phyloP scores from a whole-genome alignment of 2,329 filamentous ascomycete genomes.

The Botrytis cinerea region DNA sequence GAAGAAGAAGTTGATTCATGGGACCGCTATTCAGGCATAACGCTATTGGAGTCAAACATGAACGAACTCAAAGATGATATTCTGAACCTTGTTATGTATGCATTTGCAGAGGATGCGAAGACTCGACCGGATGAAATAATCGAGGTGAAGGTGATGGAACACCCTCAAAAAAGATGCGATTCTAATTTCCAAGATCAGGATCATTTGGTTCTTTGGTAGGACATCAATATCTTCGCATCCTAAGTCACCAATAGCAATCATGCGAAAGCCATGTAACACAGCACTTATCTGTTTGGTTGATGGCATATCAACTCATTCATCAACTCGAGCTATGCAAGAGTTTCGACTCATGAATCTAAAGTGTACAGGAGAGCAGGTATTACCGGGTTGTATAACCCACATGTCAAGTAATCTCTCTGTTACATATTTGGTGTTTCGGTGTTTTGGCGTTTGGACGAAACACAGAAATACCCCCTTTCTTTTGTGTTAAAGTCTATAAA shows the following conservation, averaged over 20 bases:
- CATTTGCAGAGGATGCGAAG: conserved; percentile 6
- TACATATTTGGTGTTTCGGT: background rate
- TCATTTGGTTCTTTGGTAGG: background rate
- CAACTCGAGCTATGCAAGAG: background rate
- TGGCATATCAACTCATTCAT: background rate
- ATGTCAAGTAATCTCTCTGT: background rate
- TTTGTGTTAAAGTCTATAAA: background rate
- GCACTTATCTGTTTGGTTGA: background rate
- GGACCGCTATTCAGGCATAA: conserved; percentile 15
- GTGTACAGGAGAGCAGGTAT: background rate
- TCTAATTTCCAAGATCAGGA: background rate
- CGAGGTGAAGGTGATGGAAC: conserved; percentile 16
- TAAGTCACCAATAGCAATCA: background rate
- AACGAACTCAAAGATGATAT: conserved; percentile 7
- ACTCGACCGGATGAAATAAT: background rate
- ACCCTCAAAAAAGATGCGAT: conserved; percentile 5
- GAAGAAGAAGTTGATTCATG: conserved; percentile 20
- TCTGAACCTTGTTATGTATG: conserved; percentile 2
- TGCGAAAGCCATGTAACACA: background rate
- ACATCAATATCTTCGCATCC: background rate
- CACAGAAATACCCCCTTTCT: background rate
- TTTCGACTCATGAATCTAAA: background rate
- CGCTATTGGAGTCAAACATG: conserved; percentile 6
- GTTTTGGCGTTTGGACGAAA: background rate
- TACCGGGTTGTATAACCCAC: background rate